A percentile compares a stretch with the other conserved stretches of the same genome.
phyloP scores from a whole-genome alignment of 2,329 filamentous ascomycete species.

The Penicillium polonicum region DNA sequence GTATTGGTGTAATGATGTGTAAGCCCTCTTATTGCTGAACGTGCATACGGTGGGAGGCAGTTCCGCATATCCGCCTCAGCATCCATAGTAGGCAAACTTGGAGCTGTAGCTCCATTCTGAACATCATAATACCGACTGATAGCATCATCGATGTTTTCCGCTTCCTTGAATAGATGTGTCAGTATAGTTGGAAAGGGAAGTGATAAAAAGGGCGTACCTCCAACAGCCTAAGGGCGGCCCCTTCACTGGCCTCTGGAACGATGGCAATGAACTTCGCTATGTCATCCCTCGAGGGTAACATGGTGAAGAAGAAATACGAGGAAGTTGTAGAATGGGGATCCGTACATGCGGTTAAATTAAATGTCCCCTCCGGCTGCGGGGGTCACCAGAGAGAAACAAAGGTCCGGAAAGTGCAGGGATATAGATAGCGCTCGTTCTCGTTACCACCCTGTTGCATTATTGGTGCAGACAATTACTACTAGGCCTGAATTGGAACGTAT shows the following conservation, averaged over 20 bases:
- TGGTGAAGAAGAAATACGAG: not conserved
- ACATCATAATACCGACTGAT: constrained; percentile 14
- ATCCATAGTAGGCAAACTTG: not conserved
- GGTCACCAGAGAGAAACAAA: not conserved
- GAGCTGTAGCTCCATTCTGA: not conserved
- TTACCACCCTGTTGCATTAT: not conserved
- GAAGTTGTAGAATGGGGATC: not conserved
- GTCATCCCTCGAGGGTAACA: not conserved
- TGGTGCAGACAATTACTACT: not conserved
- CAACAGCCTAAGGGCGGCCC: constrained; percentile 4
- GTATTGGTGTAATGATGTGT: not conserved
- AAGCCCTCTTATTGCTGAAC: not conserved
- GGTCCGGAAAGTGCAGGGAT: not conserved
- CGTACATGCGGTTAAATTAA: no score
- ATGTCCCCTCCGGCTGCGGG: no score
- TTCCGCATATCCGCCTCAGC: not conserved
- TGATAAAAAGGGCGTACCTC: constrained; percentile 2
- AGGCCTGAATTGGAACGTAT: no score
- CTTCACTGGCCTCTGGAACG: constrained; percentile 3
- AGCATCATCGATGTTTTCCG: constrained; percentile 9
- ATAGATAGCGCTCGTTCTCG: not conserved
- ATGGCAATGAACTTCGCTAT: constrained; percentile 4
- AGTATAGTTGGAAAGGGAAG: not conserved
- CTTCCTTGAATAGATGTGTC: not conserved
- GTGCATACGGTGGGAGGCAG: not conserved